A percentile compares a stretch with the other conserved stretches of the same genome.
Conservation (phyloP, 331 rosid genomes). For the Quercus phellos region DNA sequence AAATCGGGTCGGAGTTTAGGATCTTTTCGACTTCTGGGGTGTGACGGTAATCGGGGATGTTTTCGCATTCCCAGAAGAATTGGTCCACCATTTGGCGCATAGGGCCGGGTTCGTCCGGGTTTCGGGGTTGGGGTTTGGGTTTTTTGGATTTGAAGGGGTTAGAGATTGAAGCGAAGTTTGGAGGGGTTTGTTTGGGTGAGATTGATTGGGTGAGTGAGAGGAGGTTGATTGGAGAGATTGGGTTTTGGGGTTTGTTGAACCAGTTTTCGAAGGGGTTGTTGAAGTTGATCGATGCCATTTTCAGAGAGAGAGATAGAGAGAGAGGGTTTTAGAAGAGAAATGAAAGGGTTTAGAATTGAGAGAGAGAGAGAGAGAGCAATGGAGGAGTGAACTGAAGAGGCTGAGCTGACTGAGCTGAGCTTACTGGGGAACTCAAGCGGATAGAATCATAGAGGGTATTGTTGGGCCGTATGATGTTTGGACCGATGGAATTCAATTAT, state of each 20-base stretch:
- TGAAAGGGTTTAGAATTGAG: not conserved
- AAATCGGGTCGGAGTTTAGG: conserved; percentile 42
- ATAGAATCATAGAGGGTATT: not conserved
- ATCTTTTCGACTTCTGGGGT: conserved; percentile 66
- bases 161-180: conserved; percentile 64
- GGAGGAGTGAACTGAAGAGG: not conserved
- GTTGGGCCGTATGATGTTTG: not conserved
- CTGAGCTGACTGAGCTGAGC: not conserved
- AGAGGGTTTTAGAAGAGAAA: not conserved
- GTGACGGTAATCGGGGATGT: conserved; percentile 52
- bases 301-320: not conserved
- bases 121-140: conserved; percentile 30
- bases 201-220: conserved; percentile 23
- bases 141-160: conserved; percentile 27
- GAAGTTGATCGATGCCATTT: conserved; percentile 77
- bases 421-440: not conserved
- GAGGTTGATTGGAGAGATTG: conserved; percentile 42
- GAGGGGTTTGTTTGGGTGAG: conserved; percentile 11
- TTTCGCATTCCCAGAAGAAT: conserved; percentile 68
- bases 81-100: conserved; percentile 47
- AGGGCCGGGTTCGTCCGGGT: conserved; percentile 43
- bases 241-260: conserved; percentile 64
- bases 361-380: not conserved
- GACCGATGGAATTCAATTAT: not conserved
- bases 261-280: conserved; percentile 74